Evolutionary conservation across 495 filamentous ascomycete genomes (phyloP).

Genomic region (Staphylotrichum longicolle): DNA sequence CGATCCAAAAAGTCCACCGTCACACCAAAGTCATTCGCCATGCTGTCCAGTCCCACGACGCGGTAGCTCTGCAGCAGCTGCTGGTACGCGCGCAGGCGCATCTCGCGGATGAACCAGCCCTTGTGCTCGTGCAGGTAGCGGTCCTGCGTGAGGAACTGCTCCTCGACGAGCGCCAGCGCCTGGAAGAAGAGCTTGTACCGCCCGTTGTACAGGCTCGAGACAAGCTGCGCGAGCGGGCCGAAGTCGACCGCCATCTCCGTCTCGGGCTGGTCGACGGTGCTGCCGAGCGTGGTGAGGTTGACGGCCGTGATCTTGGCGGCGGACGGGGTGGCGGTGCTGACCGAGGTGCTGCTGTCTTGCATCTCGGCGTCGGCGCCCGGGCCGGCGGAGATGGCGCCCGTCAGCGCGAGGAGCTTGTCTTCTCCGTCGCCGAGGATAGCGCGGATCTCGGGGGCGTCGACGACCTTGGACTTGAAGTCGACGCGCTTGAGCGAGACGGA

Average conservation of each 20-base stretch:
- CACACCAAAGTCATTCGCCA: slow-evolving; percentile 95
- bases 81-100: slow-evolving; percentile 92
- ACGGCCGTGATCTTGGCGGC: slow-evolving; percentile 62
- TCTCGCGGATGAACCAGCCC: slow-evolving; percentile 95
- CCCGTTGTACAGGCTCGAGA: slow-evolving; percentile 86
- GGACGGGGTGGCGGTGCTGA: slow-evolving; percentile 54
- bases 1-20: slow-evolving; percentile 93
- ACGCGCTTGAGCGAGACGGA: slow-evolving; percentile 92
- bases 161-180: slow-evolving; percentile 87
- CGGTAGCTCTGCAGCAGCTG: slow-evolving; percentile 97
- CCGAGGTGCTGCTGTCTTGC: slow-evolving; percentile 53
- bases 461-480: slow-evolving; percentile 97
- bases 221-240: slow-evolving; percentile 77
- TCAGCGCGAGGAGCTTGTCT: slow-evolving; percentile 76
- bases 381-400: slow-evolving; percentile 72
- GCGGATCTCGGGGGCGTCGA: slow-evolving; percentile 96
- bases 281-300: slow-evolving; percentile 79
- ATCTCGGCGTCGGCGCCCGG: slow-evolving; percentile 80
- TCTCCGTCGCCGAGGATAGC: slow-evolving; percentile 88
- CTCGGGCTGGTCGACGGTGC: slow-evolving; percentile 63
- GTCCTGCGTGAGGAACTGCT: slow-evolving; percentile 88
- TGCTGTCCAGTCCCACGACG: slow-evolving; percentile 90
- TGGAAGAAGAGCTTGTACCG: slow-evolving; percentile 92
- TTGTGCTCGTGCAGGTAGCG: slow-evolving; percentile 92
- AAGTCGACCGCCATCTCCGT: slow-evolving; percentile 77